Base-by-base conservation (phyloP, 140 eudicot species). In the Senecio squalidus region DNA sequence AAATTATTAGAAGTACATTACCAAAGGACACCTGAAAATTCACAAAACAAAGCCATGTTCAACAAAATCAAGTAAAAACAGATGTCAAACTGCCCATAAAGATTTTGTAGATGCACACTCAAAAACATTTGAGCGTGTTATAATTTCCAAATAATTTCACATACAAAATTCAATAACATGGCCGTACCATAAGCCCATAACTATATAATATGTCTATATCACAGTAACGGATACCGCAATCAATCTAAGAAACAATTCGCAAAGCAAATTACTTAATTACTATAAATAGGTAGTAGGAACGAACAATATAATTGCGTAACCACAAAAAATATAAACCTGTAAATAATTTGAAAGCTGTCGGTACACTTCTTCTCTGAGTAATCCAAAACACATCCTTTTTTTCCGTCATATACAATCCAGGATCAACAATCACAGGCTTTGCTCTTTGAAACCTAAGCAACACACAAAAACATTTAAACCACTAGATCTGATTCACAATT, bases 341-440 rank as follows among this genome's bases (percentile, higher is more conserved):
- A 73, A 85, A 90, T 47, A 90, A 86, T 61, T 90, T 90, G 68
- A 85, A 90, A 5, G 97, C 97, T 3, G 97, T 85, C 1, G 97
- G 97, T 61, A 90, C 97, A 80, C 97, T 90, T 71, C 97, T 76
- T 55, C 89, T 58, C 54, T 90, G 97, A 3, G 87, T 85, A 43
- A 85, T 79, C 97, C 95, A 83, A 33, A 82, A 85, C 14, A 90
- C 95, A 68, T 90, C 97, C 20, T 81, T 28, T 64, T 90, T 90
- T 59, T 85, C 85, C 15, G 79, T 75, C 94, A 78, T 71, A 61
- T 85, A 90, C 81, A 90, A 64, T 51, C 97, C 97, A 4, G 97
- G 97, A 74, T 90, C 97, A 66, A 90, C 72, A 21, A 90, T 82
- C 3, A 90, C 64, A 1, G 97, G 97, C 48, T 90, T 90, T 5